phyloP scores from a whole-genome alignment of 805 yeast genomes.

The Candida coleopterorum region DNA sequence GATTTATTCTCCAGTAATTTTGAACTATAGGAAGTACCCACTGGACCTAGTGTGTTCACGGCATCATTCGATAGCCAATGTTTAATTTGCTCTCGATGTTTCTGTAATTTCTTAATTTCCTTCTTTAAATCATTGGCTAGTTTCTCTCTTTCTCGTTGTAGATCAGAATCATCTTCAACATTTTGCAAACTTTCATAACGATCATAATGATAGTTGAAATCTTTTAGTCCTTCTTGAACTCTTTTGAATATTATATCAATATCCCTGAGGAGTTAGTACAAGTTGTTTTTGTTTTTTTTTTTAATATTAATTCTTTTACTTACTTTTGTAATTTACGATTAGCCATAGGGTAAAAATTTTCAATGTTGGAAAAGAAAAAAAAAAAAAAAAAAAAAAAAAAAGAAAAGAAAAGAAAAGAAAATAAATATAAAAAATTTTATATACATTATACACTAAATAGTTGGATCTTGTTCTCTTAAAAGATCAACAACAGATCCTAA shows the following conservation, averaged over 20 bases:
- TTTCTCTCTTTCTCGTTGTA: constrained; percentile 41
- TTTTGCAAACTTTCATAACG: constrained; percentile 32
- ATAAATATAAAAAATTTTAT: too few relatives aligned
- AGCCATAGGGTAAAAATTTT: constrained; percentile 16
- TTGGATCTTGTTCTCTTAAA: constrained; percentile 82
- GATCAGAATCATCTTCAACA: constrained; percentile 24
- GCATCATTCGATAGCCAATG: constrained; percentile 40
- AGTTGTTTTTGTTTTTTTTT: too few relatives aligned
- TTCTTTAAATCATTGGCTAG: constrained; percentile 41
- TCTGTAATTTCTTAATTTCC: constrained; percentile 42
- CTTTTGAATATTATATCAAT: constrained; percentile 40
- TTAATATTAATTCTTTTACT: too few relatives aligned
- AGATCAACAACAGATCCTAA: constrained; percentile 93
- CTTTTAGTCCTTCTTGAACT: constrained; percentile 42
- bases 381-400: too few relatives aligned
- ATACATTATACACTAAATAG: constrained; percentile 22
- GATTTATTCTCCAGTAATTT: constrained; percentile 34
- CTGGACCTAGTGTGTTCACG: constrained; percentile 18
- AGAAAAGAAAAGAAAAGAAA: too few relatives aligned
- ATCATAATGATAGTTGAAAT: constrained; percentile 41
- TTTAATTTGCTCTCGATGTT: constrained; percentile 42
- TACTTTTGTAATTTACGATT: constrained; percentile 35
- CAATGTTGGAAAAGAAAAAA: constrained; percentile 2
- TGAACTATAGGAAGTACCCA: constrained; percentile 10
- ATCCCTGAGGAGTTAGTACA: constrained; percentile 21